A percentile compares a stretch with the other conserved stretches of the same genome.
These are phyloP conservation scores for Gossypium raimondii DNA, from an alignment of 345 rosid species.

Conservation along the genomic window DNA sequence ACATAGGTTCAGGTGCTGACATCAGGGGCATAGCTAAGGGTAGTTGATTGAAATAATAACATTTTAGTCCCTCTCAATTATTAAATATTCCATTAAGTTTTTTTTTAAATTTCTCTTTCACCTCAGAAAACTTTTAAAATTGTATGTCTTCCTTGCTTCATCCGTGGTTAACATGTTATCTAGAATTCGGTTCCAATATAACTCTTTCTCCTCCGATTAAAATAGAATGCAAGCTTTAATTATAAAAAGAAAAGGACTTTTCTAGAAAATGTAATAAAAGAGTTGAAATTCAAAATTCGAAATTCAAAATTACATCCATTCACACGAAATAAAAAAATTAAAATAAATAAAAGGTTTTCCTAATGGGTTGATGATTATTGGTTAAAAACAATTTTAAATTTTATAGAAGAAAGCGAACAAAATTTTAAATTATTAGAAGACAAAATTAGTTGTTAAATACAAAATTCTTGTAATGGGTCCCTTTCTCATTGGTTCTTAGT, in stretches of 20 bases:
- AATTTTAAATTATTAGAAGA: background rate
- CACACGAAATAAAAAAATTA: background rate
- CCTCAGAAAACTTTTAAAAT: no score
- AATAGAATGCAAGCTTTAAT: no score
- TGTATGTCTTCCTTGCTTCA: no score
- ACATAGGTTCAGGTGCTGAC: no score
- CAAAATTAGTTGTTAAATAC: background rate
- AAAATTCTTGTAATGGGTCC: background rate
- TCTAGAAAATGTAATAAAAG: background rate
- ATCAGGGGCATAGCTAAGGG: no score
- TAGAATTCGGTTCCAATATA: no score
- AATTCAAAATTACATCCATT: background rate
- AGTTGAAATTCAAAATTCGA: background rate
- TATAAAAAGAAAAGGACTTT: background rate
- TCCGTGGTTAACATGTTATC: no score
- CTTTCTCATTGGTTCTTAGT: background rate
- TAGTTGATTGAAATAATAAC: no score
- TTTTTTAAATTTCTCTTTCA: no score
- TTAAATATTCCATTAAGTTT: no score
- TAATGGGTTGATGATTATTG: background rate
- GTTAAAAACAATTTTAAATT: background rate
- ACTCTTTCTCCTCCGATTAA: no score
- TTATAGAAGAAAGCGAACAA: background rate
- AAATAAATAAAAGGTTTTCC: background rate
- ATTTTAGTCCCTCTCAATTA: no score